A percentile compares a stretch with the other conserved stretches of the same genome.
Evolutionary conservation across 139 green algal genomes (phyloP).

Genomic region (Micromonas pusilla): DNA sequence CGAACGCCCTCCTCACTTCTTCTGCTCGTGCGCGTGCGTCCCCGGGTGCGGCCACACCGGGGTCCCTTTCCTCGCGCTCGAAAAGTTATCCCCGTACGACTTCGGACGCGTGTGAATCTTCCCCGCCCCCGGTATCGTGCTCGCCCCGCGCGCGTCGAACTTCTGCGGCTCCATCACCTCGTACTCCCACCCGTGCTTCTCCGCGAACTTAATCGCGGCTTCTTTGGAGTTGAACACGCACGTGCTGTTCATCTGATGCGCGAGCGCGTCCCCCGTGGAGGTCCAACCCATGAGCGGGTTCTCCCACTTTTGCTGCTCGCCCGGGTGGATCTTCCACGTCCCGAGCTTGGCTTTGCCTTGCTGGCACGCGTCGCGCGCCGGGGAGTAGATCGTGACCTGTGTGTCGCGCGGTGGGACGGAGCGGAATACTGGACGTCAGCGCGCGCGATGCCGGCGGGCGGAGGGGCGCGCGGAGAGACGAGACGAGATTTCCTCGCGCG

Average conservation of each 20-base stretch:
- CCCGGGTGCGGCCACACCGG: constrained; percentile 22
- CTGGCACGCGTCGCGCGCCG: constrained; percentile 56
- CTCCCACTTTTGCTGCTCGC: constrained; percentile 67
- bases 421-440: neutral
- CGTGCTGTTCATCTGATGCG: constrained; percentile 34
- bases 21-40: neutral
- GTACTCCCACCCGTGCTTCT: constrained; percentile 59
- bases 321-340: constrained; percentile 70
- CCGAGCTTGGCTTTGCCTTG: constrained; percentile 56
- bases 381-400: constrained; percentile 63
- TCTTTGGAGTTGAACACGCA: constrained; percentile 61
- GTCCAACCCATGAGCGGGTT: constrained; percentile 97
- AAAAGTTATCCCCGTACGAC: constrained; percentile 73
- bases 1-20: neutral
- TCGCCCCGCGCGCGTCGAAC: constrained; percentile 30
- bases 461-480: no score
- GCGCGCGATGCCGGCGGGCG: no score
- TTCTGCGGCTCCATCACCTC: constrained; percentile 57
- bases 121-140: neutral
- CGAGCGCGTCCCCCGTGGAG: constrained; percentile 72
- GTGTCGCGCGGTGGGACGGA: neutral
- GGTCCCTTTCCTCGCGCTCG: constrained; percentile 41
- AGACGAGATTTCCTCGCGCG: no score
- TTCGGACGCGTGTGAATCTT: neutral
- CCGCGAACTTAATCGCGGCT: constrained; percentile 55